phyloP scores from a whole-genome alignment of 345 rosid species.

The Cochlearia excelsa region DNA sequence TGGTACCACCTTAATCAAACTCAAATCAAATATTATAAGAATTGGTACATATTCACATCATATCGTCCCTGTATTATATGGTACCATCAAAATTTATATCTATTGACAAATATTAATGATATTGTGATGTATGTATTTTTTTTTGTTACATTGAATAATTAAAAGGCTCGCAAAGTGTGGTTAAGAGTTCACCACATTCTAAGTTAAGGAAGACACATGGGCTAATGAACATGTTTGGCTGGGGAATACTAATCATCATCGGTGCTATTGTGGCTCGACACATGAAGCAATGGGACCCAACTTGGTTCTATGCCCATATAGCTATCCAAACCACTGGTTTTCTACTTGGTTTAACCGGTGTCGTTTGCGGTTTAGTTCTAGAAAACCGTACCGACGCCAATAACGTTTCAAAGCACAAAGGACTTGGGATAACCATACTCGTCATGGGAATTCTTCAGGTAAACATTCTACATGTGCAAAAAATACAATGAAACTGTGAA shows the following conservation, averaged over 20 bases:
- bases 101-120: neutral
- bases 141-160: neutral
- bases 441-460: conserved; percentile 85
- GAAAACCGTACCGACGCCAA: conserved; percentile 39
- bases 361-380: conserved; percentile 56
- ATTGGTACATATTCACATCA: no score
- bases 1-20: no score
- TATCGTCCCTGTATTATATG: no score
- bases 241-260: conserved; percentile 68
- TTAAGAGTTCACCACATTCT: conserved; percentile 31
- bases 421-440: conserved; percentile 63
- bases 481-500: neutral
- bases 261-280: conserved; percentile 66
- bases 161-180: conserved; percentile 34
- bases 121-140: neutral
- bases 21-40: no score
- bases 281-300: conserved; percentile 57
- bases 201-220: conserved; percentile 71
- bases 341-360: conserved; percentile 52
- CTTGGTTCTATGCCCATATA: conserved; percentile 66
- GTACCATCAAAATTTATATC: neutral
- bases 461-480: neutral
- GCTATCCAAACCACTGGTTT: conserved; percentile 54
- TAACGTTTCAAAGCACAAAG: conserved; percentile 59
- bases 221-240: conserved; percentile 60